Base-by-base conservation (phyloP, 2,329 filamentous ascomycete genomes). In the Pestalotiopsis sp. region DNA sequence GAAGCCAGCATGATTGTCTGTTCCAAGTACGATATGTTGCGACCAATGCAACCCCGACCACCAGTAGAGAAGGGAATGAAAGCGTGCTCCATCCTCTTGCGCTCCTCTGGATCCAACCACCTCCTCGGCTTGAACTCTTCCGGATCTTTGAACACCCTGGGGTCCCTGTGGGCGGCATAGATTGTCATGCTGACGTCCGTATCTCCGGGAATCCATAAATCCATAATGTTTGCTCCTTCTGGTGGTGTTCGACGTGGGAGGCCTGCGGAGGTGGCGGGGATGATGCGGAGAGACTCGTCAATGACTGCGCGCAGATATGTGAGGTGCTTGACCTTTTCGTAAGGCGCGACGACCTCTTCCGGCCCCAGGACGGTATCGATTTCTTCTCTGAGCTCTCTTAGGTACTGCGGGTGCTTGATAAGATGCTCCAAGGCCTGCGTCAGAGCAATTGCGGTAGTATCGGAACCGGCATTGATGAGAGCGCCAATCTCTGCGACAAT, bases 211-310 rank as follows among this genome's bases (percentile, higher is more conserved):
- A 68, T 64, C n/a, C 27, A 62, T 4, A 38, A 5, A 20, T 39
- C 59, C 12, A 38, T 39, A 7, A 62, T 39, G 4, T 20, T 11
- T 12, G 31, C 3, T 11, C 62, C 41, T 63, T 84, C 82, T 0
- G 79, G 69, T 0, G 84, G 84, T 0, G 84, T 86, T 60, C 79
- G 75, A 6, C 85, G 81, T 1, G 80, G 78, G 3, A 87, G 78
- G 1, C 81, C 81, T 38, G 80, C 78, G 0, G 82, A 76, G 0
- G 80, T 82, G 23, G 64, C 7, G 4, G 64, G 64, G 1, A 39
- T 7, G 9, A 39, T n/a, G 6, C 64, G 45, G 9, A 66, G 20
- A 13, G 17, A 17, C 20, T 66, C 64, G n/a, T 66, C 64, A 14
- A 58, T 27, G n/a, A 20, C 31, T 6, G 64, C 45, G 41, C 64